These are phyloP conservation scores for Fusarium chuoi DNA, from an alignment of 2,329 filamentous ascomycete species.

Conservation along the genomic window DNA sequence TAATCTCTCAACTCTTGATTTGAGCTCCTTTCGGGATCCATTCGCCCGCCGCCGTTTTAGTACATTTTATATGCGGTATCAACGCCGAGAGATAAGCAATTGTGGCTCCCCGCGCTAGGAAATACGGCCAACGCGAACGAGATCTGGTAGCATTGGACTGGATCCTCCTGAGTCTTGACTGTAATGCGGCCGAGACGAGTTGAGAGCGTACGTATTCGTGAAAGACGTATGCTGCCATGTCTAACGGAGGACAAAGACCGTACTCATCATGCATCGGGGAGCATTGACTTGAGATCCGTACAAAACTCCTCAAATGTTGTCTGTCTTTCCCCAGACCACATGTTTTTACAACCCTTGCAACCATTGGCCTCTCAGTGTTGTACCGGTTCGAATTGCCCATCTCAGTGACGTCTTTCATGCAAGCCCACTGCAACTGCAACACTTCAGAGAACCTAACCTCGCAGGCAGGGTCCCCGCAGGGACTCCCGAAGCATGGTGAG, in stretches of 20 bases:
- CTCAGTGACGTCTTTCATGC: constrained; percentile 43
- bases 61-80: constrained; percentile 9
- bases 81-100: constrained; percentile 39
- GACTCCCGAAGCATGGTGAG: constrained; percentile 44
- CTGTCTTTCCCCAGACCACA: constrained; percentile 11
- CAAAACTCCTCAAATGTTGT: constrained; percentile 15
- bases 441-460: constrained; percentile 30
- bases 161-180: background rate
- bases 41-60: constrained; percentile 31
- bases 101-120: constrained; percentile 35
- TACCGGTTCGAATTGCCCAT: constrained; percentile 40
- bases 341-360: constrained; percentile 1
- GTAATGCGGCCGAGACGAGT: constrained; percentile 22
- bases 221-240: background rate
- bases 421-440: constrained; percentile 27
- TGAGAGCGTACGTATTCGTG: constrained; percentile 4
- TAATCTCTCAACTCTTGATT: constrained; percentile 43
- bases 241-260: constrained; percentile 29
- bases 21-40: constrained; percentile 32
- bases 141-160: constrained; percentile 9
- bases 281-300: constrained; percentile 14
- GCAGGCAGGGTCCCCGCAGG: constrained; percentile 33
- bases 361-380: constrained; percentile 13
- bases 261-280: constrained; percentile 8
- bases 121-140: constrained; percentile 29